phyloP scores from a whole-genome alignment of 2,329 filamentous ascomycete genomes.

The Acephala macrosclerotiorum region DNA sequence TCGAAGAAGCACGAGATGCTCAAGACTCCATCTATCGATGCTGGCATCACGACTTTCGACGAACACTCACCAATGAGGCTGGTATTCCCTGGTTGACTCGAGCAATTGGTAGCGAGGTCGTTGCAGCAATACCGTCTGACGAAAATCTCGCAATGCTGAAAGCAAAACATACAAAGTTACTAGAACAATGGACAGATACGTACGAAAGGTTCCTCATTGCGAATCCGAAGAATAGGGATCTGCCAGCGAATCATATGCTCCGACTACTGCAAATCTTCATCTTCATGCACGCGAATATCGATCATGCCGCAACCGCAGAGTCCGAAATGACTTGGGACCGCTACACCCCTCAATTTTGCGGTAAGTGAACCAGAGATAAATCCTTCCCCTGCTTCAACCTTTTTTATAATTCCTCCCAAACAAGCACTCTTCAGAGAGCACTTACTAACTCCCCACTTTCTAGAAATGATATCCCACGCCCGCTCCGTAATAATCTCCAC shows the following conservation, averaged over 20 bases:
- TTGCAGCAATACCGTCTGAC: background rate
- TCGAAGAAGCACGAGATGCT: constrained; percentile 3
- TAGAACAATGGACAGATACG: background rate
- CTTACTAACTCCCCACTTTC: constrained; percentile 5
- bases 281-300: background rate
- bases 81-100: background rate
- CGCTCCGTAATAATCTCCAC: constrained; percentile 3
- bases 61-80: background rate
- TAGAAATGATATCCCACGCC: constrained; percentile 15
- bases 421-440: too few relatives aligned
- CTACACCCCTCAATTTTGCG: constrained; percentile 13
- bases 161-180: background rate
- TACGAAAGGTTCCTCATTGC: background rate
- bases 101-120: background rate
- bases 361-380: too few relatives aligned
- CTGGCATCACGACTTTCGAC: background rate
- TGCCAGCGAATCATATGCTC: background rate
- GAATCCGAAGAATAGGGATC: background rate
- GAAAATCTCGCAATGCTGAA: background rate
- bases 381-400: too few relatives aligned
- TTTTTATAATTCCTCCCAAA: too few relatives aligned
- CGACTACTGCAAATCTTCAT: background rate
- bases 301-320: background rate
- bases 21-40: background rate
- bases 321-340: constrained; percentile 24